Evolutionary conservation across 768 basidiomycete species (phyloP), one percentile per base, ranked within the genome.

Genomic region (Tricholoma terreum): DNA sequence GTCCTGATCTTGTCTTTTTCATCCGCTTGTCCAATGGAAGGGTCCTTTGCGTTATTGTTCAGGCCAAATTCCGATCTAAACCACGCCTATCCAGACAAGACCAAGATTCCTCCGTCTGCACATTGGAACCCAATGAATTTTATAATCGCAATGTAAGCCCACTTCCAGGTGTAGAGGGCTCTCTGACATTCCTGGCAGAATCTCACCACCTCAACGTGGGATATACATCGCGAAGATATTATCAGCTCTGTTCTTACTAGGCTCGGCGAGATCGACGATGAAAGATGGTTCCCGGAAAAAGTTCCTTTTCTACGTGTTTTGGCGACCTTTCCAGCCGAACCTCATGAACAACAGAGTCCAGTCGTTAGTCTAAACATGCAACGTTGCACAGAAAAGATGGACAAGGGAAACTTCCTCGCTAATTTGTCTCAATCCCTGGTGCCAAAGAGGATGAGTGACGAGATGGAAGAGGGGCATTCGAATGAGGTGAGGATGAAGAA

Each of bases 31-130:
- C 46, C 46, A 4, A 49, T 49, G 30, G 46, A 49, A 31, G 3
- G 46, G 46, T n/a, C 46, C 15, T 49, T 49, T 49, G 24, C 11
- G n/a, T 49, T 31, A 49, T 49, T n/a, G 46, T 49, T 49, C 46
- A 49, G 27, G 27, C 22, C 46, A 48, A 17, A 48, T 48, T 48
- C 46, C 3, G 46, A 48, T 48, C 27, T 48, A 1, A 30, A 7
- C 15, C 15, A 2, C 6, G 45, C 45, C 45, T 46, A 27, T 27
- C 45, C 45, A 46, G 27, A 46, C 12, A 24, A 6, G 14, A 15
- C 24, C 27, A 48, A 8, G 27, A 48, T 27, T 3, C 12, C 14
- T 6, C 45, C 15, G 27, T 30, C 46, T 31, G 1, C 30, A 48
- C 27, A 2, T 48, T 48, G 24, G 7, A 6, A n/a, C 14, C 14